Evolutionary conservation across 2,329 filamentous ascomycete genomes (phyloP), one percentile per base, ranked within the genome.

Genomic region (Fonsecaea pedrosoi): DNA sequence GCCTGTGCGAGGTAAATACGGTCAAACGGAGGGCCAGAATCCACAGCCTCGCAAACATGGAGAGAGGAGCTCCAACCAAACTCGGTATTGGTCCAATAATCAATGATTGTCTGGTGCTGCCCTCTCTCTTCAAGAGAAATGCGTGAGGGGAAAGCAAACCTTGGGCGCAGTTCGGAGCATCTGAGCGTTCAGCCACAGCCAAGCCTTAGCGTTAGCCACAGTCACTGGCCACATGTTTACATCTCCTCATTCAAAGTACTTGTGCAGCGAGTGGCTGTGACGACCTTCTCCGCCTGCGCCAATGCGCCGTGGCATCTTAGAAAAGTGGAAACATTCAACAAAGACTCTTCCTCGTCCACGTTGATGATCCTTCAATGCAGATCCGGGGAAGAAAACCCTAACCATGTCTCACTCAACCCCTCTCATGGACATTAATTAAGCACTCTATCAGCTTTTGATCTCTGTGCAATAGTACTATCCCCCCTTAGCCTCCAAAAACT

Each of bases 401-500:
- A 37, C 4, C 10, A 34, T 18, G n/a, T 60, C 45, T 10, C 40
- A 55, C 35, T 53, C 59, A 40, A 25, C 15, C 30, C 25, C 45
- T 54, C 32, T 25, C 30, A 30, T 61, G 25, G 37, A 35, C 59
- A 68, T 66, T 64, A 66, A 50, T 54, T 60, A 18, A 64, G 57
- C 57, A 13, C n/a, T 62, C 50, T 45, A 38, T 65, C 65, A 38
- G 54, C 38, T 50, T 58, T 45, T 63, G 21, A 35, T 53, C 48
- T 59, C 53, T 67, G 45, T 64, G 54, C 66, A 55, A 56, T 60
- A 59, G 54, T 57, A 58, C 45, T 56, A 57, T 53, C n/a, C 40
- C 48, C 59, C 30, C 40, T 40, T 55, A 42, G 56, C 45, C 53
- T 37, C 35, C 38, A 38, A 56, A 58, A 38, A 37, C 57, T 50